These are phyloP conservation scores for Penicillium sp. DNA, from an alignment of 2,329 filamentous ascomycete genomes.

Conservation along the genomic window DNA sequence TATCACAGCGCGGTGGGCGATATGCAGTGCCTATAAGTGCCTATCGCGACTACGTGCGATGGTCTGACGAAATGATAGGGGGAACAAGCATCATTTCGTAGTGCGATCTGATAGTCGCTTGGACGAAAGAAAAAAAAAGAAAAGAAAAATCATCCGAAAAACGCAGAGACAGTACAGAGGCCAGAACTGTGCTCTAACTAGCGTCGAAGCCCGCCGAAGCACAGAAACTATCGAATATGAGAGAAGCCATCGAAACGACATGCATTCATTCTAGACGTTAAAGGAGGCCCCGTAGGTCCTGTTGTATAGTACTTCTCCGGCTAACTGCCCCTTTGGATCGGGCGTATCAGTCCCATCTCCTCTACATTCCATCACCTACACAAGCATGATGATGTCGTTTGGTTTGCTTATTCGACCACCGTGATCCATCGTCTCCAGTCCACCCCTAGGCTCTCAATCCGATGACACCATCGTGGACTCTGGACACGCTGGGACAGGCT, in stretches of 20 bases:
- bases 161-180: background rate
- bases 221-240: background rate
- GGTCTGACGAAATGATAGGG: constrained; percentile 3
- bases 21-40: background rate
- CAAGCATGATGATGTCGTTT: no score
- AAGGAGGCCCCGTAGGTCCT: no score
- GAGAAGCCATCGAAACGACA: no score
- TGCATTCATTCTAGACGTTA: no score
- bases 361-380: no score
- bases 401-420: background rate
- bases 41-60: background rate
- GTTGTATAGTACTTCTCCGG: background rate
- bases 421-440: background rate
- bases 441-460: background rate
- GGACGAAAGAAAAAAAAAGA: background rate
- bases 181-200: background rate
- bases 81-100: background rate
- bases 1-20: background rate
- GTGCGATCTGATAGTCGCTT: constrained; percentile 4
- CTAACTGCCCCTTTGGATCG: background rate
- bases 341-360: background rate
- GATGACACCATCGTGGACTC: constrained; percentile 23
- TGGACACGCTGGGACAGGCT: constrained; percentile 7
- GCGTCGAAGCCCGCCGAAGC: background rate
- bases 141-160: background rate